Conservation (phyloP, 768 basidiomycete genomes). For the Leucocoprinus birnbaumii region DNA sequence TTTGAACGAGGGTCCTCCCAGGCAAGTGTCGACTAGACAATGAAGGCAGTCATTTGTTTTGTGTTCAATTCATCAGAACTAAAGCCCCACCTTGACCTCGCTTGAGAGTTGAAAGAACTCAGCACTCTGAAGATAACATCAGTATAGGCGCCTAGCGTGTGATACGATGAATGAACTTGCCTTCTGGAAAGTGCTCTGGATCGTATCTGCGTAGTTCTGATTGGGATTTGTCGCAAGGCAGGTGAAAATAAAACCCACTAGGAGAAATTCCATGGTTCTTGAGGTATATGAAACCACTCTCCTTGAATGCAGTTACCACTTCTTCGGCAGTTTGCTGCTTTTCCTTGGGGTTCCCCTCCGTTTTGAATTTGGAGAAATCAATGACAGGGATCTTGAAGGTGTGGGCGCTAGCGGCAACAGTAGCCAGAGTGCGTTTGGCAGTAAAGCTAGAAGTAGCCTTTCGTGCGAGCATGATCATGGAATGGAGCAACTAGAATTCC, state of each 20-base stretch:
- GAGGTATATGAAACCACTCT: conserved; percentile 80
- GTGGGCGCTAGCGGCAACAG: conserved; percentile 18
- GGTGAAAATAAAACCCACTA: conserved; percentile 22
- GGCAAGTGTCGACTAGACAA: conserved; percentile 51
- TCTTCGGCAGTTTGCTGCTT: conserved; percentile 62
- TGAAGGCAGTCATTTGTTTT: neutral
- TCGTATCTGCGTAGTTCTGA: conserved; percentile 29
- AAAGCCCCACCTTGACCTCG: conserved; percentile 50
- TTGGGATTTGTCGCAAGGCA: neutral
- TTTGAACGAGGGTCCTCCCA: conserved; percentile 89
- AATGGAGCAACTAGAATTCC: neutral
- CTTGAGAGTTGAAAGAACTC: conserved; percentile 69
- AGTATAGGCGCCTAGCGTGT: conserved; percentile 3
- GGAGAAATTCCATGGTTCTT: conserved; percentile 67
- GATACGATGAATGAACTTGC: conserved; percentile 27
- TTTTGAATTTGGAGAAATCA: conserved; percentile 70
- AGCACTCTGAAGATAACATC: conserved; percentile 54
- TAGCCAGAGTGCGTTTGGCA: conserved; percentile 25
- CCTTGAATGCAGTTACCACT: conserved; percentile 76
- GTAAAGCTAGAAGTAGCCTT: conserved; percentile 19
- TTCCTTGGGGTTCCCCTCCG: conserved; percentile 33
- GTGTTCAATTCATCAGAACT: neutral
- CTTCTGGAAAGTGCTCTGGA: conserved; percentile 64
- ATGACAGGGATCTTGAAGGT: conserved; percentile 71
- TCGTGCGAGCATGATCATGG: conserved; percentile 22